These are phyloP conservation scores for Epichloe baconii DNA, from an alignment of 2,329 filamentous ascomycete genomes.

Conservation along the genomic window DNA sequence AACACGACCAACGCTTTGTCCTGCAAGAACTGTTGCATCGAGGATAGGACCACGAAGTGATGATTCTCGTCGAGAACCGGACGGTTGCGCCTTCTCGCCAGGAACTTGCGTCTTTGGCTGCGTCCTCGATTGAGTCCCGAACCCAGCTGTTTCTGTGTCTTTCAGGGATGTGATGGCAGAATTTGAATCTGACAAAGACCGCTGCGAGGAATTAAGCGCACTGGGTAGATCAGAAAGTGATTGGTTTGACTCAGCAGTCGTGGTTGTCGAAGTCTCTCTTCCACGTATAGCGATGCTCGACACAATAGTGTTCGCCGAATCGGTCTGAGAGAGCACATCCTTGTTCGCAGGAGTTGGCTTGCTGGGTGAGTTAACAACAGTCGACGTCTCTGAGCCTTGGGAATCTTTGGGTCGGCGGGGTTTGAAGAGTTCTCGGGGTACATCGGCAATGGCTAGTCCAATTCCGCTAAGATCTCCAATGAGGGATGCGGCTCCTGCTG, in stretches of 20 bases:
- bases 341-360: constrained; percentile 4
- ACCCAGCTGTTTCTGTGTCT: neutral
- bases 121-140: neutral
- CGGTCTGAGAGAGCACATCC: constrained; percentile 2
- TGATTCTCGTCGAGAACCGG: constrained; percentile 8
- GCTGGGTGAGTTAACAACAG: constrained; percentile 1
- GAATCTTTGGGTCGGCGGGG: constrained; percentile 13
- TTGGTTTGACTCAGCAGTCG: neutral
- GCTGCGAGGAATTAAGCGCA: neutral
- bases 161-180: neutral
- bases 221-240: neutral
- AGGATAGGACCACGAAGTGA: constrained; percentile 19
- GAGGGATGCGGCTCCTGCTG: constrained; percentile 62
- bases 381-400: constrained; percentile 1
- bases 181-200: neutral
- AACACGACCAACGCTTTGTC: constrained; percentile 57
- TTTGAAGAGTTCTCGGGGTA: constrained; percentile 45
- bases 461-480: constrained; percentile 74
- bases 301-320: constrained; percentile 2
- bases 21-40: constrained; percentile 51
- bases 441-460: constrained; percentile 70
- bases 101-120: constrained; percentile 1
- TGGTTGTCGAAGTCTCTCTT: neutral
- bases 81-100: constrained; percentile 7
- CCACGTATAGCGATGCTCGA: neutral